Base-by-base conservation (phyloP, 2,329 filamentous ascomycete genomes). In the Pseudogymnoascus sp. region DNA sequence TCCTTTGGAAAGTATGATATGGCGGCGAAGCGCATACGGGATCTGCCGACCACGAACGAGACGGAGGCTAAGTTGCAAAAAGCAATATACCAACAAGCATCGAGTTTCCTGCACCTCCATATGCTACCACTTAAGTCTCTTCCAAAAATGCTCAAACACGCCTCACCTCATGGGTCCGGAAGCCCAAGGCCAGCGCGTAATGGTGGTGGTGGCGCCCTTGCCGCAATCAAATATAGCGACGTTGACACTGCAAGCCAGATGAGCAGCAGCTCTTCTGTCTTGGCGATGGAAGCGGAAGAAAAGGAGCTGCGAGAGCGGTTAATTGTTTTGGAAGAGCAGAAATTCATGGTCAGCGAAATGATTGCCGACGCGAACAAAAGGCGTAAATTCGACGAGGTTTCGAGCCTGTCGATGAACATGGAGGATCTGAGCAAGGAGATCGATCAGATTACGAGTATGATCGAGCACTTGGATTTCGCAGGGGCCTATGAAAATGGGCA, bases 341-440 rank as follows among this genome's bases (percentile, higher is more conserved):
- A 85, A 67, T 90, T 89, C 71, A 81, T 90, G 67, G 86, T 90
- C 0, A 80, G 79, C 1, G 85, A 87, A 67, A 89, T 89, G 86
- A 81, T 89, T 25, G 82, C 80, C 0, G 83, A 87, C 69, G 87
- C 87, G 2, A 86, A 85, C 58, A 85, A 83, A 67, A 79, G 84
- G 62, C 78, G 87, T 33, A 84, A 83, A 64, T 89, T 88, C 64
- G 87, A 90, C 68, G 87, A 90, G 70, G 85, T 89, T 2, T 79
- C 79, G 25, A 84, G 82, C 28, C 73, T 90, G 43, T 79, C 80
- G 1, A 78, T 81, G 63, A 90, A 89, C 70, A 73, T 87, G 37
- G 83, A 86, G 60, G 87, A 90, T 68, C 69, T 90, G 65, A 83
- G 79, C 43, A 78, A 77, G 57, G 87, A 90, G 71, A 86, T 89